Evolutionary conservation across 2,329 filamentous ascomycete species (phyloP), one percentile per base, ranked within the genome.

Genomic region (Talaromyces sp.): DNA sequence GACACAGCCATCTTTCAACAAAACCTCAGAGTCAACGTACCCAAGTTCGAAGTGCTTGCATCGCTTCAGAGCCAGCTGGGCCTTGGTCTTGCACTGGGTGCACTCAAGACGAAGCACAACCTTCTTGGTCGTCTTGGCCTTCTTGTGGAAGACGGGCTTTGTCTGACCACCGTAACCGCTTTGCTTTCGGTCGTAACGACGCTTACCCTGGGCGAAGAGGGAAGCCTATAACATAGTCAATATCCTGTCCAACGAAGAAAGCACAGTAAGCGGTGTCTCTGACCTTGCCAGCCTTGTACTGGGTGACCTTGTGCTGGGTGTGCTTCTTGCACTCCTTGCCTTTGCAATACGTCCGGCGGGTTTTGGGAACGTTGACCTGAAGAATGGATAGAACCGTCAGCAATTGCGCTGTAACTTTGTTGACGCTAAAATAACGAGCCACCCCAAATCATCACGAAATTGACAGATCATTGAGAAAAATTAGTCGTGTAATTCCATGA

Each of bases 31-130:
- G 18, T 9, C 65, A 67, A 87, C 91, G 69, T 92, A 96, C 91
- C 92, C 95, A 78, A 99, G 86, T 87, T 99, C 95, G 84, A 99
- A 99, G 88, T 99, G 95, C 91, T 99, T 99, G 92, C 95, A 99
- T 80, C 95, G 92, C 91, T 99, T 99, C 82, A 99, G 86, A 73
- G 95, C 87, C 78, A 99, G 87, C 86, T 99, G 92, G 82, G 88
- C 89, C 90, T 97, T 98, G 81, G 92, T 89, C 90, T 98, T 98
- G 92, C 95, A 99, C 73, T 84, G 81, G 78, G 92, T 94, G 87
- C 95, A 99, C 83, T 99, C 95, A 82, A 99, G 85, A 85, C 95
- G 89, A 82, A 99, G 85, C 77, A 99, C 96, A 75, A 99, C 90
- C 90, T 99, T 99, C 91, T 99, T 99, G 80, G 95, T 99, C 73